Evolutionary conservation across 139 green algal genomes (phyloP).

Genomic region (Desmodesmus armatus): DNA sequence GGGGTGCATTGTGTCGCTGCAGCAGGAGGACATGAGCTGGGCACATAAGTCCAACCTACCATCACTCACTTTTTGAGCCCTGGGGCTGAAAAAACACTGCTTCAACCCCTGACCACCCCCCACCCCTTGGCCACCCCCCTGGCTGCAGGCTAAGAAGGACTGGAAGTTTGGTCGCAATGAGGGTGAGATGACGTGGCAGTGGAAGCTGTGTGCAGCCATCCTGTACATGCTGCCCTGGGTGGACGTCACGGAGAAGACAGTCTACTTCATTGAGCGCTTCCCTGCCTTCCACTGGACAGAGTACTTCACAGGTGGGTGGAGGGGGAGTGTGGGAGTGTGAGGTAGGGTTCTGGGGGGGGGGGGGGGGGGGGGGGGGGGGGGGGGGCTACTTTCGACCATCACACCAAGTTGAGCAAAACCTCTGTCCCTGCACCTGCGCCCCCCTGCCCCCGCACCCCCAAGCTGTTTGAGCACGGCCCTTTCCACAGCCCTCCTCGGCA

Average conservation of each 20-base stretch:
- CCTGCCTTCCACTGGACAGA: constrained; percentile 69
- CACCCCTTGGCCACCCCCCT: too few species aligned
- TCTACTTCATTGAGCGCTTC: constrained; percentile 77
- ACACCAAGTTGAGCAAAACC: too few species aligned
- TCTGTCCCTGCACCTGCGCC: too few species aligned
- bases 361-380: too few species aligned
- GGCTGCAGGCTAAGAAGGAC: constrained; percentile 65
- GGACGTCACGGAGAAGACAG: constrained; percentile 73
- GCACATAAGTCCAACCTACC: neutral
- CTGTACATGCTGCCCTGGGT: constrained; percentile 71
- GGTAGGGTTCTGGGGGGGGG: too few species aligned
- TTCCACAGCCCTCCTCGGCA: too few species aligned
- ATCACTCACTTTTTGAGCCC: neutral
- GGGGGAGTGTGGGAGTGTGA: neutral
- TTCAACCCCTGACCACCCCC: neutral
- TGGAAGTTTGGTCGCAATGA: constrained; percentile 78
- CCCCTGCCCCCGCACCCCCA: neutral
- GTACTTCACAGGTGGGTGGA: constrained; percentile 69
- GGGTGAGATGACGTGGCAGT: constrained; percentile 66
- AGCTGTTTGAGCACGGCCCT: neutral
- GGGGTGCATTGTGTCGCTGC: too few species aligned
- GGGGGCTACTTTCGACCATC: too few species aligned
- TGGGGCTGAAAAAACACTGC: neutral
- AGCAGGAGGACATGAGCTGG: too few species aligned
- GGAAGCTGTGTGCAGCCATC: constrained; percentile 61